Evolutionary conservation across 2,329 filamentous ascomycete species (phyloP), one percentile per base, ranked within the genome.

Genomic region (Stenocarpella maydis): DNA sequence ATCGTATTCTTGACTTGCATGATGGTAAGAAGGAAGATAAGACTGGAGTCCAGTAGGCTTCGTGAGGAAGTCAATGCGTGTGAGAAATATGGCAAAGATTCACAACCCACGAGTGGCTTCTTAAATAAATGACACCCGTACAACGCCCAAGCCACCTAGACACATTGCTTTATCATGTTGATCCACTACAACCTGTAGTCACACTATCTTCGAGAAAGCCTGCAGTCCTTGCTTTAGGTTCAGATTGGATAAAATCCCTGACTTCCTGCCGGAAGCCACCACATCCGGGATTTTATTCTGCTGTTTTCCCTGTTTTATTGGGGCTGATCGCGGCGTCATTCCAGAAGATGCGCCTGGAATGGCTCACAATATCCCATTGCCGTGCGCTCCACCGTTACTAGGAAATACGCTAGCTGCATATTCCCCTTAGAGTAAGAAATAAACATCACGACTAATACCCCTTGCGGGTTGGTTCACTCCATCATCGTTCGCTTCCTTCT

Each of bases 1-100:
- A 72, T 43, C 31, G 72, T 66, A 37, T 69, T 75, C 41, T 74
- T 76, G 69, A 73, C 72, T 58, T 74, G 71, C 77, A 79, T 78
- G 5, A 65, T 78, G 64, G 50, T 17, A 8, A 41, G 15, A 12
- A 19, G 15, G 1, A 14, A 24, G 14, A 21, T 34, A 1, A n/a
- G 12, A 21, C 21, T 14, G 39, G 10, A 45, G 1, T 5, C 9
- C 28, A 47, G 12, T 1, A 47, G 34, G 12, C 7, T 14, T 61
- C 5, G 2, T 21, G 12, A 31, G 26, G 14, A 31, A 1, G 5
- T 9, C 14, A 4, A 8, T 21, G 12, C 12, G 37, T 8, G n/a
- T 10, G 26, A 34, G 26, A 24, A 34, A 28, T 1, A 1, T 19
- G 0, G 6, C 6, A 15, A 12, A 47, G 15, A 17, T n/a, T 24